phyloP scores from a whole-genome alignment of 2,329 filamentous ascomycete genomes.

The Lizonia empirigonia region DNA sequence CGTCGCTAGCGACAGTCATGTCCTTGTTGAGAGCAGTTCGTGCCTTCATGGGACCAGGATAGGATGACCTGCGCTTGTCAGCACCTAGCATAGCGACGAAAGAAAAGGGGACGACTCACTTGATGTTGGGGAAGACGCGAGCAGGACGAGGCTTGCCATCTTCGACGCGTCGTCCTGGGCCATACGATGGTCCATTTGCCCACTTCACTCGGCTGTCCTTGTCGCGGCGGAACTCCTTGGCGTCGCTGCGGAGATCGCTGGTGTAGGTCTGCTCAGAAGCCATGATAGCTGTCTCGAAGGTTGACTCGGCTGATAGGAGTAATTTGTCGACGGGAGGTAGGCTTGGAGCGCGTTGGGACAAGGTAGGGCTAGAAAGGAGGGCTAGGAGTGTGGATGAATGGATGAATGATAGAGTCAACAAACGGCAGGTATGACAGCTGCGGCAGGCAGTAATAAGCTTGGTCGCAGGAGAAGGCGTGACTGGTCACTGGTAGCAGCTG shows the following conservation, averaged over 20 bases:
- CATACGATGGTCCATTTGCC: slow-evolving; percentile 52
- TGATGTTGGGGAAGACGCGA: slow-evolving; percentile 37
- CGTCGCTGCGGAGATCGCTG: slow-evolving; percentile 60
- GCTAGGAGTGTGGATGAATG: slow-evolving; percentile 9
- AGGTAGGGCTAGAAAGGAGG: slow-evolving; percentile 3
- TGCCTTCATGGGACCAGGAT: slow-evolving; percentile 40
- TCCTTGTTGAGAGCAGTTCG: slow-evolving; percentile 51
- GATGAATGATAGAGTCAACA: slow-evolving; percentile 18
- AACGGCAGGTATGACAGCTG: slow-evolving; percentile 19
- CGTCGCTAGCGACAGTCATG: slow-evolving; percentile 49
- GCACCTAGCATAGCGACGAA: background rate
- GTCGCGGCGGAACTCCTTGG: slow-evolving; percentile 59
- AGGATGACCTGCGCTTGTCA: slow-evolving; percentile 25
- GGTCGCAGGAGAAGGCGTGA: slow-evolving; percentile 34
- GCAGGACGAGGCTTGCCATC: slow-evolving; percentile 46
- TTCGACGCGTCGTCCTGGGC: slow-evolving; percentile 46
- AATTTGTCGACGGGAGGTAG: slow-evolving; percentile 6
- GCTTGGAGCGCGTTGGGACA: slow-evolving; percentile 5
- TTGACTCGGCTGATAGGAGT: slow-evolving; percentile 15
- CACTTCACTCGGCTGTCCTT: slow-evolving; percentile 58
- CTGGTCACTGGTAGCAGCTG: slow-evolving; percentile 37
- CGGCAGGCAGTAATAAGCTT: slow-evolving; percentile 37
- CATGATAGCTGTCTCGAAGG: slow-evolving; percentile 41
- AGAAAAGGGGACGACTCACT: slow-evolving; percentile 28
- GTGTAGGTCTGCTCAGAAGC: slow-evolving; percentile 55